Percentiles rank a stretch among this genome's conserved stretches.
phyloP scores from a whole-genome alignment of 1,284 basidiomycete genomes.

The Austroboletus novae-zelandiae region DNA sequence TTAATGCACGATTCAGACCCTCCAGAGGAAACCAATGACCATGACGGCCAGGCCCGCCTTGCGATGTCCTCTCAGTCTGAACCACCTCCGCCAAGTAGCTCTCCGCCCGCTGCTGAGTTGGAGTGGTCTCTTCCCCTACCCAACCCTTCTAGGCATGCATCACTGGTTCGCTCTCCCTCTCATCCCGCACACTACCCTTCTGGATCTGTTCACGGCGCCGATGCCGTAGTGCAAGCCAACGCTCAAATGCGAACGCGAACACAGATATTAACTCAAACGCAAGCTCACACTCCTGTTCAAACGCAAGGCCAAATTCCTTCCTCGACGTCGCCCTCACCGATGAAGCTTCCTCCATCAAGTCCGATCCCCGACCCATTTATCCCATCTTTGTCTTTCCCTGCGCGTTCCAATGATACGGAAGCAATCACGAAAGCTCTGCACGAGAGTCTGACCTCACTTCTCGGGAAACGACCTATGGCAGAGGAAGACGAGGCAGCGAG shows the following conservation, averaged over 20 bases:
- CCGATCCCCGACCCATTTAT: slow-evolving; percentile 15
- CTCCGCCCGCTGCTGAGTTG: slow-evolving; percentile 14
- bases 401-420: slow-evolving; percentile 21
- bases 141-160: background rate
- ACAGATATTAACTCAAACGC: slow-evolving; percentile 3
- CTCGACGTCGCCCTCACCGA: slow-evolving; percentile 55
- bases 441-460: slow-evolving; percentile 59
- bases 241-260: slow-evolving; percentile 4
- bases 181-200: background rate
- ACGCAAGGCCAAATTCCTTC: slow-evolving; percentile 48
- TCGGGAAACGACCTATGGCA: slow-evolving; percentile 58
- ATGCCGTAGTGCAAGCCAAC: slow-evolving; percentile 1
- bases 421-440: slow-evolving; percentile 44
- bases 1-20: slow-evolving; percentile 19
- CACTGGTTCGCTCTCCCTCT: background rate
- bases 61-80: slow-evolving; percentile 15
- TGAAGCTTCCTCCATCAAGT: slow-evolving; percentile 43
- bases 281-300: slow-evolving; percentile 2
- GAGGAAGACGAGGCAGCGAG: slow-evolving; percentile 35
- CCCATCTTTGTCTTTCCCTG: slow-evolving; percentile 17
- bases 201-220: background rate
- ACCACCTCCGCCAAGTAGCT: slow-evolving; percentile 31
- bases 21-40: slow-evolving; percentile 6
- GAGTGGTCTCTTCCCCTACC: background rate
- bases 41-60: background rate